These are phyloP conservation scores for Corylus avellana DNA, from an alignment of 306 rosid genomes.

Conservation along the genomic window DNA sequence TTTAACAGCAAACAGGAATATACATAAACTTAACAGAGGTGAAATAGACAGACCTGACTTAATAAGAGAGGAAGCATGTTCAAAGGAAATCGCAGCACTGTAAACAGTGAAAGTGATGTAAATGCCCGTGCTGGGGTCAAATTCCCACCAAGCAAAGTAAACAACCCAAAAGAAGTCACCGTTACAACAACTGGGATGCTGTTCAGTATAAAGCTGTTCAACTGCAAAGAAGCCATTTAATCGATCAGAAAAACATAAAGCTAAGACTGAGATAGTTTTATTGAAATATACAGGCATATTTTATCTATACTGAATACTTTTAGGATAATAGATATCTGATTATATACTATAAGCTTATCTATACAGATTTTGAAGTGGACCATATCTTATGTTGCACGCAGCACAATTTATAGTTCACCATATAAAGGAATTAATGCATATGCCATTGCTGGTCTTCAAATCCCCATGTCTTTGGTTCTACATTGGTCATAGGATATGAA, in stretches of 20 bases:
- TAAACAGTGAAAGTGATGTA: conserved; percentile 79
- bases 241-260: conserved; percentile 23
- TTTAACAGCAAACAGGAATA: background rate
- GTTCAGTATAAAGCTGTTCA: conserved; percentile 64
- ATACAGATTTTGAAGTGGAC: background rate
- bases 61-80: conserved; percentile 73
- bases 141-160: conserved; percentile 82
- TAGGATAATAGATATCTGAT: too few relatives aligned
- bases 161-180: conserved; percentile 67
- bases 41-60: conserved; percentile 62
- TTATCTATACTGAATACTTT: too few relatives aligned
- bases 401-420: background rate
- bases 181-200: conserved; percentile 87
- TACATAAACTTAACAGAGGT: background rate
- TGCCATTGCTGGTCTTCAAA: background rate
- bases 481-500: background rate
- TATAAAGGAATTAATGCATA: background rate
- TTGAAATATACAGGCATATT: background rate
- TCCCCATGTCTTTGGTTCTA: background rate
- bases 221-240: conserved; percentile 47
- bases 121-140: conserved; percentile 91
- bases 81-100: conserved; percentile 74
- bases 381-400: background rate
- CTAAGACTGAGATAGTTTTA: background rate
- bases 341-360: background rate